These are phyloP conservation scores for Globisporangium megalacanthum DNA, from an alignment of 352 stramenopile genomes.

Conservation along the genomic window DNA sequence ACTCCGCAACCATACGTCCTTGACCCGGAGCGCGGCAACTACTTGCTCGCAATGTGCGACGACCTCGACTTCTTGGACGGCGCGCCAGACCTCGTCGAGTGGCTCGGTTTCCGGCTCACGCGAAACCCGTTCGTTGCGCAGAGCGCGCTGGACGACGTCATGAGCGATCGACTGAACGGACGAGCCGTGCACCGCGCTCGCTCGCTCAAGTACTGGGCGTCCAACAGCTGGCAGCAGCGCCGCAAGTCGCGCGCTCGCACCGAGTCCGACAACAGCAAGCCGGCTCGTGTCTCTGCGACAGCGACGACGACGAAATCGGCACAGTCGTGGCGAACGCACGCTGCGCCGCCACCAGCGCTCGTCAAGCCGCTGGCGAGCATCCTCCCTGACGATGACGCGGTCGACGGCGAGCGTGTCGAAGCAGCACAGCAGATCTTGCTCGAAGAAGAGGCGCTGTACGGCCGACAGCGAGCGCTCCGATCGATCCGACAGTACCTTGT, in stretches of 20 bases:
- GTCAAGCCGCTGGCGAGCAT: conserved; percentile 44
- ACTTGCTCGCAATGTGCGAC: conserved; percentile 47
- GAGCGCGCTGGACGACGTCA: conserved; percentile 25
- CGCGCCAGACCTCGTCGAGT: conserved; percentile 31
- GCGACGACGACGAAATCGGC: background rate
- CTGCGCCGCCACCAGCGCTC: conserved; percentile 19
- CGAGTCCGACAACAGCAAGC: background rate
- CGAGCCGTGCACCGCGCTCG: conserved; percentile 14
- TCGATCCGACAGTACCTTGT: conserved; percentile 13
- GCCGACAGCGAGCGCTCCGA: conserved; percentile 16
- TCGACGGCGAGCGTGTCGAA: conserved; percentile 32
- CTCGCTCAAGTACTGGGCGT: conserved; percentile 25
- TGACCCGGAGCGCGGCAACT: conserved; percentile 26
- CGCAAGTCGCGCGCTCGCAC: conserved; percentile 2
- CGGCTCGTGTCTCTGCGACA: background rate
- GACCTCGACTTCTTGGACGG: conserved; percentile 51
- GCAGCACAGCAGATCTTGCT: conserved; percentile 25
- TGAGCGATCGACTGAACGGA: conserved; percentile 11
- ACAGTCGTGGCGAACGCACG: conserved; percentile 2
- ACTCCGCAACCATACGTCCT: conserved; percentile 32
- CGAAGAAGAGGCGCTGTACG: conserved; percentile 49
- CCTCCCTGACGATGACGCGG: conserved; percentile 34
- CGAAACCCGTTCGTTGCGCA: conserved; percentile 53
- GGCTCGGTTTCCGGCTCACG: conserved; percentile 44
- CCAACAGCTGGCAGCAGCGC: conserved; percentile 16